Percentiles rank a stretch among this genome's conserved stretches.
Conservation (phyloP, 306 rosid species). For the Vigna unguiculata region DNA sequence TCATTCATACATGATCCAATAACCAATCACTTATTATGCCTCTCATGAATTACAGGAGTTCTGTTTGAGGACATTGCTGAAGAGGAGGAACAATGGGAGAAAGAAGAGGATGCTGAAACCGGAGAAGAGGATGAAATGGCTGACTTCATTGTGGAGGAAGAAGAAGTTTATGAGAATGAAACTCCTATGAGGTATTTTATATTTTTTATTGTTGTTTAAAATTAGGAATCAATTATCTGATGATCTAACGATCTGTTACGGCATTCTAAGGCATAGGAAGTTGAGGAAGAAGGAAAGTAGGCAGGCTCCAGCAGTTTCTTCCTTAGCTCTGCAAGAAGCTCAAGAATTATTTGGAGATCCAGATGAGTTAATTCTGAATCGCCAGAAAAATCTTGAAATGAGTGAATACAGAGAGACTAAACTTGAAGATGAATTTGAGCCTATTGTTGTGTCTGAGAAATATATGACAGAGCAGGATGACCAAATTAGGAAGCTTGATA, state of each 20-base stretch:
- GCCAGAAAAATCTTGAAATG: slow-evolving; percentile 64
- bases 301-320: slow-evolving; percentile 85
- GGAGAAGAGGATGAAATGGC: slow-evolving; percentile 99
- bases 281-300: slow-evolving; percentile 64
- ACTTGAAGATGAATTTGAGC: slow-evolving; percentile 97
- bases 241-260: slow-evolving; percentile 36
- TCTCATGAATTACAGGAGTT: slow-evolving; percentile 56
- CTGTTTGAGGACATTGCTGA: slow-evolving; percentile 89
- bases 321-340: slow-evolving; percentile 93
- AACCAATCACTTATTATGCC: neutral
- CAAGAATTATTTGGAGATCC: slow-evolving; percentile 94
- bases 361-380: slow-evolving; percentile 68
- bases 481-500: slow-evolving; percentile 75
- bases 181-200: slow-evolving; percentile 75
- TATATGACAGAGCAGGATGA: slow-evolving; percentile 94
- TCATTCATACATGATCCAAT: slow-evolving; percentile 25
- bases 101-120: slow-evolving; percentile 89
- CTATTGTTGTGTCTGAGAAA: slow-evolving; percentile 81
- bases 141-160: slow-evolving; percentile 95
- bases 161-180: slow-evolving; percentile 78
- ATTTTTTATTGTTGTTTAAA: neutral
- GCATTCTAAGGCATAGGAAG: slow-evolving; percentile 61
- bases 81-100: slow-evolving; percentile 92
- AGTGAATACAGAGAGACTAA: slow-evolving; percentile 74
- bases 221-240: slow-evolving; percentile 20